Conservation (phyloP, 768 basidiomycete genomes). For the Mycena sanguinolenta region DNA sequence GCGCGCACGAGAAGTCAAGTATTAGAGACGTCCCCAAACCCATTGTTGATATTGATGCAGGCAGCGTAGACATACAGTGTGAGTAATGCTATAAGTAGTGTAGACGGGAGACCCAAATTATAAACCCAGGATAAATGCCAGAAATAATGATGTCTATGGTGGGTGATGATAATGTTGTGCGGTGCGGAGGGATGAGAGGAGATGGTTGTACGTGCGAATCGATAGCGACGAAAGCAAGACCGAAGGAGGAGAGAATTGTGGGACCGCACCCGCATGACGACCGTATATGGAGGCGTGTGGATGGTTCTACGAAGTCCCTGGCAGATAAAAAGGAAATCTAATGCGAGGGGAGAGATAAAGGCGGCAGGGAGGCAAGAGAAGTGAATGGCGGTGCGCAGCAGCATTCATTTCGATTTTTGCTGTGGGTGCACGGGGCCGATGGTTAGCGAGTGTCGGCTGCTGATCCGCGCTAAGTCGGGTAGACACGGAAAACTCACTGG, state of each 20-base stretch:
- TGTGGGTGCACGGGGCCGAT: constrained; percentile 9
- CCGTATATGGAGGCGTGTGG: constrained; percentile 19
- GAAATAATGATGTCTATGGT: constrained; percentile 34
- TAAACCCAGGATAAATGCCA: constrained; percentile 20
- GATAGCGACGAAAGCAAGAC: constrained; percentile 31
- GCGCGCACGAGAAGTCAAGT: no score
- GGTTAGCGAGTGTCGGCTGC: constrained; percentile 15
- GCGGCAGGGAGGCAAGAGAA: background rate
- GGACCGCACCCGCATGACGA: constrained; percentile 18
- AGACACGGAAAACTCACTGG: constrained; percentile 23
- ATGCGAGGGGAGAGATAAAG: background rate
- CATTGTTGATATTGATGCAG: constrained; percentile 27
- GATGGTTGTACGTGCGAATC: background rate
- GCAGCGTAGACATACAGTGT: constrained; percentile 27
- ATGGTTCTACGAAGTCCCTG: constrained; percentile 34
- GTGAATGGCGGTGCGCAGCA: background rate
- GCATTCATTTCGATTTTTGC: constrained; percentile 37
- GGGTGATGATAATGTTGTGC: background rate
- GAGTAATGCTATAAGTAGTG: constrained; percentile 30
- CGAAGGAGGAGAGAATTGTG: background rate
- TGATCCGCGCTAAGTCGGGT: constrained; percentile 11
- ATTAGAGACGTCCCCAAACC: constrained; percentile 22
- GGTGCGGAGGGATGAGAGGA: background rate
- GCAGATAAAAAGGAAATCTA: constrained; percentile 25
- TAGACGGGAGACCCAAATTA: constrained; percentile 22